Base-by-base conservation (phyloP, 352 stramenopile genomes). In the Phytophthora palmivora region DNA sequence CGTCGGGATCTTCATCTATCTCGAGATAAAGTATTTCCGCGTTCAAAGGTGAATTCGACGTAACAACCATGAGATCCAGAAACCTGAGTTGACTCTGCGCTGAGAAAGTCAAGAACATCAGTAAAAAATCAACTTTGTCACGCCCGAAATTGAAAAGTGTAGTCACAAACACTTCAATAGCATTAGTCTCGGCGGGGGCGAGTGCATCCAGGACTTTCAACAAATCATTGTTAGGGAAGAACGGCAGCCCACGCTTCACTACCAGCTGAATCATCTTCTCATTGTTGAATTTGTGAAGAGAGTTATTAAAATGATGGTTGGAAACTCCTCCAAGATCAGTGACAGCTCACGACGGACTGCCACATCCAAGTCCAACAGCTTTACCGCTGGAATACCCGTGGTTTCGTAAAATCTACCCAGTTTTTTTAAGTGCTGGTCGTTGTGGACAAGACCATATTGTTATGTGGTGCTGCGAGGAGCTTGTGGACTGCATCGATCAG, bases 341-440 rank as follows among this genome's bases (percentile, higher is more conserved):
- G 73, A 30, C 4, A 88, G 44, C 18, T 78, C 49, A 0, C 36
- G 18, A 2, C 47, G 61, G 34, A 88, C 65, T 0, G 58, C 39
- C 0, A 52, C 46, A 26, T 82, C 74, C 1, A 91, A 37, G 22
- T 80, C 76, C 24, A 91, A 52, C 6, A 84, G 59, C 26, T 67
- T 81, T 12, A 42, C 44, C 2, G 79, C 60, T 6, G 73, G 44
- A 4, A 78, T 51, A 0, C 52, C 64, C 0, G 82, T 81, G 22
- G 80, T 81, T 41, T 88, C 75, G 61, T 81, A 78, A 45, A 91
- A 91, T 14, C 68, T 64, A 16, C 63, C 76, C 12, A 91, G 71
- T 15, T 87, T 81, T 45, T 81, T 84, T 28, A 89, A 6, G 77
- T 72, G 0, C 58, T 48, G 3, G 59, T 63, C 10, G 73, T 50